Percentiles rank a stretch among this genome's conserved stretches.
These are phyloP conservation scores for Venturia nashicola DNA, from an alignment of 2,329 filamentous ascomycete species.

Conservation along the genomic window DNA sequence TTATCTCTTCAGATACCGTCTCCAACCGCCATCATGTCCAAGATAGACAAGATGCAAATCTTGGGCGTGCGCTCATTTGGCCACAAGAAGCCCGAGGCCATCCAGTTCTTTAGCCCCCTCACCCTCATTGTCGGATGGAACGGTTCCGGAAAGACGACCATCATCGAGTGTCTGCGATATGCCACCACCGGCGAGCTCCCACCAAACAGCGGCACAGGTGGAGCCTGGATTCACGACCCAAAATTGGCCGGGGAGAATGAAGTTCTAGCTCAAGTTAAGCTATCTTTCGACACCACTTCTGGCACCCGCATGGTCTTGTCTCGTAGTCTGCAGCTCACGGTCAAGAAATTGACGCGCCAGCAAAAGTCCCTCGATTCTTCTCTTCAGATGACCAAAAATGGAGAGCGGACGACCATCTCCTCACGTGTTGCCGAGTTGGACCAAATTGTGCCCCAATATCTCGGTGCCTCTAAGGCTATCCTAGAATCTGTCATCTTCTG, in stretches of 20 bases:
- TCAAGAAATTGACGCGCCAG: conserved; percentile 65
- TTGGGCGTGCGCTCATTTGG: conserved; percentile 78
- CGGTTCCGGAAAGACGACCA: conserved; percentile 96
- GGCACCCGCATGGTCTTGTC: conserved; percentile 72
- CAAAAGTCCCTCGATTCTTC: conserved; percentile 79
- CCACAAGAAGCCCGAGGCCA: conserved; percentile 59
- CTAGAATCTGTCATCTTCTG: conserved; percentile 96
- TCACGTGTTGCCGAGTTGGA: conserved; percentile 73
- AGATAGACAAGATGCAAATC: conserved; percentile 82
- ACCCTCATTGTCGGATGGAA: conserved; percentile 97
- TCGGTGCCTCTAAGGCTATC: conserved; percentile 83
- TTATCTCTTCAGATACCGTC: no score
- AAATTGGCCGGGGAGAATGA: conserved; percentile 82
- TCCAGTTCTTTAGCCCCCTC: conserved; percentile 79
- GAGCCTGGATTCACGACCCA: conserved; percentile 95
- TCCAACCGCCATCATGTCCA: conserved; percentile 35
- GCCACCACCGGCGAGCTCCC: conserved; percentile 89
- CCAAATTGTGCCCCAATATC: conserved; percentile 67
- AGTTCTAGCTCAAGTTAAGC: conserved; percentile 80
- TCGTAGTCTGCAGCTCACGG: conserved; percentile 70
- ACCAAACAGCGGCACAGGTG: conserved; percentile 74
- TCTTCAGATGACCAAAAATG: conserved; percentile 62
- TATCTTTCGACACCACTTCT: conserved; percentile 71
- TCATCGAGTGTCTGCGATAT: conserved; percentile 98
- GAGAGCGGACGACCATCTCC: conserved; percentile 68